These are phyloP conservation scores for Ceratobasidium sp. DNA, from an alignment of 1,284 basidiomycete genomes.

Conservation along the genomic window DNA sequence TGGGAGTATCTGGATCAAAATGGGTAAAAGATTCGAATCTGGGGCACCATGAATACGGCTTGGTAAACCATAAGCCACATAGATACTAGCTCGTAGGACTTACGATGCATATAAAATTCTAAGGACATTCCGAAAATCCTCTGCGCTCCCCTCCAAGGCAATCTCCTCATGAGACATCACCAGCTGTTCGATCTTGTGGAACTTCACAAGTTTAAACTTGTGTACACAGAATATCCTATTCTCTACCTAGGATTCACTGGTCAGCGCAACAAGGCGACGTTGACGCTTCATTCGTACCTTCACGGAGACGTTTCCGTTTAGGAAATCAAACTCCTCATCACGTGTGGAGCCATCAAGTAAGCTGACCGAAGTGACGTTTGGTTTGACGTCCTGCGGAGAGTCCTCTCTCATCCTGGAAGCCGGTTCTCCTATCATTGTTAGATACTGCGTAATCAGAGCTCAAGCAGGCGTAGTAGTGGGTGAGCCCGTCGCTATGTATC, in stretches of 20 bases:
- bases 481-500: no score
- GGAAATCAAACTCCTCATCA: slow-evolving; percentile 1
- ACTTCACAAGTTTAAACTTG: slow-evolving; percentile 7
- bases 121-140: background rate
- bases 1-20: slow-evolving; percentile 28
- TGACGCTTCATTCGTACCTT: background rate
- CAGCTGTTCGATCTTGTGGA: background rate
- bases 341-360: background rate
- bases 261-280: background rate
- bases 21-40: no score
- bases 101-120: background rate
- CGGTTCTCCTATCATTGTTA: background rate
- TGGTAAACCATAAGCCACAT: no score
- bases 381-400: no score
- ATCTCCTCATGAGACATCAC: background rate
- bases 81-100: background rate
- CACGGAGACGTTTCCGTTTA: background rate
- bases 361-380: no score
- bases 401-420: background rate
- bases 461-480: no score
- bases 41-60: no score
- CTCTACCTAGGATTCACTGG: no score
- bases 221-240: background rate
- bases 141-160: background rate
- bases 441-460: no score